Evolutionary conservation across 345 rosid genomes (phyloP), one percentile per base, ranked within the genome.

Genomic region (Salix purpurea): DNA sequence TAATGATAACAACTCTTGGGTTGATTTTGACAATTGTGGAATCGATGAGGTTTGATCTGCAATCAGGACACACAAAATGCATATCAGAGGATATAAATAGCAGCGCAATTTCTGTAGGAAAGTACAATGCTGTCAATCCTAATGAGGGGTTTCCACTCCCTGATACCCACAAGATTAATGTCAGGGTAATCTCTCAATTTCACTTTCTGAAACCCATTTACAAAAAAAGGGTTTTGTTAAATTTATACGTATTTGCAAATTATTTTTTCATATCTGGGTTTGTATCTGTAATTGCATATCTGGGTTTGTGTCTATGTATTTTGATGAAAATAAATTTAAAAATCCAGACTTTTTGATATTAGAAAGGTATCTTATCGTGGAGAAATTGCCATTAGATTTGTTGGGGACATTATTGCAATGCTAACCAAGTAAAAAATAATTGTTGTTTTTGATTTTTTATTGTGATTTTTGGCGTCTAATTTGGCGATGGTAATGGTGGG

Each of bases 61-160:
- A 78, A 52, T 91, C 97, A 60, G 95, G 91, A 13, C 36, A 13
- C 12, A 83, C 87, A 4, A 91, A 90, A 76, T 94, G 98, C 89
- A 87, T 94, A 79, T 82, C 94, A 6, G 98, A 94, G 80, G 97
- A 94, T 66, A 89, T 94, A 64, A 94, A 84, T 80, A 39, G 65
- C 65, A 83, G 88, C 66, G 79, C 88, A n/a, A 81, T 92, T 89
- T 85, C 83, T 13, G 94, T 92, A 5, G 97, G 91, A 42, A 88
- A 80, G 72, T 92, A 91, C 83, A 69, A 28, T 79, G 73, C 89
- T 71, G 84, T 90, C 67, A 94, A 89, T 80, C 90, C 88, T 3
- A 75, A 83, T 34, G 94, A 86, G 19, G 91, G 80, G 52, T 62
- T 71, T 23, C 91, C 91, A 71, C 78, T 91, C 58, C 92, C 97